phyloP scores from a whole-genome alignment of 2,329 filamentous ascomycete species.

The Aspergillus nomiae region DNA sequence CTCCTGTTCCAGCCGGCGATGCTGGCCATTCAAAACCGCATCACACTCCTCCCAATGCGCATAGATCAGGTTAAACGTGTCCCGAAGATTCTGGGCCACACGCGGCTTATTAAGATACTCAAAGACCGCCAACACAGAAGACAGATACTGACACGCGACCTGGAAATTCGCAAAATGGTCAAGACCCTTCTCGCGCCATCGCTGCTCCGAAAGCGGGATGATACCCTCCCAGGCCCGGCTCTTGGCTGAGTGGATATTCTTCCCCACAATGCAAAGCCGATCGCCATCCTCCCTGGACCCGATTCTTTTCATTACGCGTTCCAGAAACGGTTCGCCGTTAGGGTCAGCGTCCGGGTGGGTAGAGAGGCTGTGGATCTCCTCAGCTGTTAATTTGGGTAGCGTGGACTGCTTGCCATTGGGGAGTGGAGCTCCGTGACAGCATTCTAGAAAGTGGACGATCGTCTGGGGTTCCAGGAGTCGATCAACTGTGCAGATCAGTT shows the following conservation, averaged over 20 bases:
- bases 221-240: conserved; percentile 29
- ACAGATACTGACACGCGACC: conserved; percentile 25
- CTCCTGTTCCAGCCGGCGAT: conserved; percentile 5
- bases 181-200: conserved; percentile 26
- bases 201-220: conserved; percentile 26
- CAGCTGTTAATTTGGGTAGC: conserved; percentile 1
- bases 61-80: conserved; percentile 28
- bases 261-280: conserved; percentile 22
- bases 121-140: conserved; percentile 24
- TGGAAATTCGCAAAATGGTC: conserved; percentile 22
- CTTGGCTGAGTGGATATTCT: conserved; percentile 29
- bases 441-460: conserved; percentile 21
- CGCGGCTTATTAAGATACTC: conserved; percentile 25
- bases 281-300: not conserved
- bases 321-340: not conserved
- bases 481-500: conserved; percentile 22
- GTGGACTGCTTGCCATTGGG: conserved; percentile 21
- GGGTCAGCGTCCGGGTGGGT: conserved; percentile 1
- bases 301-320: not conserved
- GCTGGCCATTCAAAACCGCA: conserved; percentile 17
- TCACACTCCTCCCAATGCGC: conserved; percentile 20
- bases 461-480: conserved; percentile 31
- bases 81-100: conserved; percentile 18
- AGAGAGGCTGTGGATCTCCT: conserved; percentile 9
- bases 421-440: conserved; percentile 10